Conservation (phyloP, 2,329 filamentous ascomycete genomes). For the Pyrenochaeta sp. region DNA sequence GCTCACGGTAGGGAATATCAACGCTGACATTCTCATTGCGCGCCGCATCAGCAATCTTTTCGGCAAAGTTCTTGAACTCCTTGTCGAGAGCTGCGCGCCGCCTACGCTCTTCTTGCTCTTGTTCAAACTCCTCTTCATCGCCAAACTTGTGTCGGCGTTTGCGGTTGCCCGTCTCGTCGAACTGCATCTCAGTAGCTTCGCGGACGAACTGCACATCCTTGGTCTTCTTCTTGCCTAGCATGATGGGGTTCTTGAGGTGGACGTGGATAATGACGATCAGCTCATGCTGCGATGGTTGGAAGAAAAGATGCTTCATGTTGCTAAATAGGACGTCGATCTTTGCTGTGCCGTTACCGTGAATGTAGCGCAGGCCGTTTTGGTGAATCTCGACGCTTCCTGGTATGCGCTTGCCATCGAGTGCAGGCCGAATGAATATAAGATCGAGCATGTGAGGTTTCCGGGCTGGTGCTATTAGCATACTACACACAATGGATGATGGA, state of each 20-base stretch:
- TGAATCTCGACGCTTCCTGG: constrained; percentile 97
- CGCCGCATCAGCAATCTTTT: constrained; percentile 96
- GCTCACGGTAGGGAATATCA: constrained; percentile 94
- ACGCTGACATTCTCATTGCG: constrained; percentile 91
- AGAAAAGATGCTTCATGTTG: constrained; percentile 98
- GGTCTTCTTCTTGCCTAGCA: constrained; percentile 98
- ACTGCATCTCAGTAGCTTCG: constrained; percentile 97
- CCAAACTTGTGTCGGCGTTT: constrained; percentile 98
- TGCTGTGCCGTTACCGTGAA: constrained; percentile 78
- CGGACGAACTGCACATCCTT: constrained; percentile 99
- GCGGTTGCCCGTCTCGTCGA: constrained; percentile 97
- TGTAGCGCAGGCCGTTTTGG: constrained; percentile 96
- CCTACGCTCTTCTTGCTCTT: constrained; percentile 94
- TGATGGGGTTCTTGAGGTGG: constrained; percentile 96
- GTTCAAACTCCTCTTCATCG: constrained; percentile 98
- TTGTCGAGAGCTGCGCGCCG: constrained; percentile 91
- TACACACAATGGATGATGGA: background rate
- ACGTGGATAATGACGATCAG: constrained; percentile 98
- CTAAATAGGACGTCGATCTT: constrained; percentile 94
- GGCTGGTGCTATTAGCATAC: constrained; percentile 60
- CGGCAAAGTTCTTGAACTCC: constrained; percentile 93
- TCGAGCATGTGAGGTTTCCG: constrained; percentile 89
- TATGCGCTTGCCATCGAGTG: constrained; percentile 95
- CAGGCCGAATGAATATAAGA: constrained; percentile 94
- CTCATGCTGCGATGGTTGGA: constrained; percentile 96